Evolutionary conservation across 371 early-diverging fungal genomes (phyloP).

Genomic region (Syncephalastrum monosporum): DNA sequence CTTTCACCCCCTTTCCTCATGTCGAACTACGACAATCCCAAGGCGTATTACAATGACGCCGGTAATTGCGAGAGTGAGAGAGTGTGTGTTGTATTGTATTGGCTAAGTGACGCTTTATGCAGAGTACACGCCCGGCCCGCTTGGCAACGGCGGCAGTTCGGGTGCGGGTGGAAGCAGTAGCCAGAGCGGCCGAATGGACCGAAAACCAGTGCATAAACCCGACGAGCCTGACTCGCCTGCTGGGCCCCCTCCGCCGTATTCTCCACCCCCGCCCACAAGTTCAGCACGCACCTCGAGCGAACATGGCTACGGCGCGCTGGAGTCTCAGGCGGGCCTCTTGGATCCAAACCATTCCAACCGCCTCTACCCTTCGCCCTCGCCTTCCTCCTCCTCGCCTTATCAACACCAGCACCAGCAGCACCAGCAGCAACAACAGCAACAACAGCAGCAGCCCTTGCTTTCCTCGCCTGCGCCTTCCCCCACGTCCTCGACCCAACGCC

Average conservation of each 20-base stretch:
- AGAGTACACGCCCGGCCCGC: constrained; percentile 3
- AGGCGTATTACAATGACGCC: constrained; percentile 21
- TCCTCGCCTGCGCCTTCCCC: not conserved
- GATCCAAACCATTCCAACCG: not conserved
- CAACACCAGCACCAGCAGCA: constrained; percentile 3
- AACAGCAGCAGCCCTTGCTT: not conserved
- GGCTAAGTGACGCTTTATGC: not conserved
- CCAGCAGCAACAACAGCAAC: constrained; percentile 3
- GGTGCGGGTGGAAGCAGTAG: not conserved
- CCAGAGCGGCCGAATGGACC: not conserved
- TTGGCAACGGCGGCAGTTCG: not conserved
- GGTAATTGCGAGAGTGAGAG: not conserved
- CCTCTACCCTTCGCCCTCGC: not conserved
- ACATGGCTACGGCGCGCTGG: not conserved
- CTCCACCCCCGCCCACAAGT: constrained; percentile 5
- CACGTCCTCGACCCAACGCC: not conserved
- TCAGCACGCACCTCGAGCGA: constrained; percentile 4
- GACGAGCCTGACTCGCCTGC: not conserved
- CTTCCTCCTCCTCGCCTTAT: not conserved
- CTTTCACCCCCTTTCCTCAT: constrained; percentile 2
- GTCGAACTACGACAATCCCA: constrained; percentile 13
- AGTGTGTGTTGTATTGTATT: not conserved
- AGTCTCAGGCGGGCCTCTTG: not conserved
- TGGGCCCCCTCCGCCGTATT: constrained; percentile 20
- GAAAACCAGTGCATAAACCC: not conserved